Percentiles rank a stretch among this genome's conserved stretches.
phyloP scores from a whole-genome alignment of 1,284 basidiomycete genomes.

The Tilletia caries region DNA sequence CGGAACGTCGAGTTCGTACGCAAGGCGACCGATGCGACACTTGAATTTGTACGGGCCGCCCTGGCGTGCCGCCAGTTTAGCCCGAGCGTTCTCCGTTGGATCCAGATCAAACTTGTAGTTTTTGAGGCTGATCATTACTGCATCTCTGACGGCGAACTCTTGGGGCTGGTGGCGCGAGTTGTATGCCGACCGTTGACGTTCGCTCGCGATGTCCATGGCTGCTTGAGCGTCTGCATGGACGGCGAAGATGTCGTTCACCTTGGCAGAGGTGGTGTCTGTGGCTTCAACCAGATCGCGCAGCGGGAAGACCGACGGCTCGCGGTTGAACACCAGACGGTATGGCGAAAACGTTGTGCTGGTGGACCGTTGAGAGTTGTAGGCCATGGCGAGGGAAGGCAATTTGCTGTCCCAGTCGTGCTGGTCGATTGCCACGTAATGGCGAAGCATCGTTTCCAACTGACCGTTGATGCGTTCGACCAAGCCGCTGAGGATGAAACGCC shows the following conservation, averaged over 20 bases:
- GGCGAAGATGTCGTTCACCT: too few relatives aligned
- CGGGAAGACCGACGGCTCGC: too few relatives aligned
- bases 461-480: slow-evolving; percentile 58
- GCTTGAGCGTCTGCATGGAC: too few relatives aligned
- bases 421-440: slow-evolving; percentile 24
- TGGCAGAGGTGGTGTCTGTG: too few relatives aligned
- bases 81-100: too few relatives aligned
- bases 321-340: slow-evolving; percentile 42
- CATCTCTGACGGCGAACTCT: too few relatives aligned
- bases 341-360: neutral
- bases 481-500: slow-evolving; percentile 49
- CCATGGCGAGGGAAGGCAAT: neutral
- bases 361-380: neutral
- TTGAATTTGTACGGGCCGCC: neutral
- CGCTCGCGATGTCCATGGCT: too few relatives aligned
- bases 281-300: too few relatives aligned
- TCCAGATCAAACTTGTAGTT: too few relatives aligned
- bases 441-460: slow-evolving; percentile 49
- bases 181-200: too few relatives aligned
- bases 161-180: too few relatives aligned
- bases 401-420: slow-evolving; percentile 23
- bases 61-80: neutral
- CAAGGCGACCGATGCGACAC: neutral
- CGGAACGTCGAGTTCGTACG: neutral
- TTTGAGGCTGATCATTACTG: too few relatives aligned